phyloP scores from a whole-genome alignment of 257 asterid genomes.

The Solanum neorickii region DNA sequence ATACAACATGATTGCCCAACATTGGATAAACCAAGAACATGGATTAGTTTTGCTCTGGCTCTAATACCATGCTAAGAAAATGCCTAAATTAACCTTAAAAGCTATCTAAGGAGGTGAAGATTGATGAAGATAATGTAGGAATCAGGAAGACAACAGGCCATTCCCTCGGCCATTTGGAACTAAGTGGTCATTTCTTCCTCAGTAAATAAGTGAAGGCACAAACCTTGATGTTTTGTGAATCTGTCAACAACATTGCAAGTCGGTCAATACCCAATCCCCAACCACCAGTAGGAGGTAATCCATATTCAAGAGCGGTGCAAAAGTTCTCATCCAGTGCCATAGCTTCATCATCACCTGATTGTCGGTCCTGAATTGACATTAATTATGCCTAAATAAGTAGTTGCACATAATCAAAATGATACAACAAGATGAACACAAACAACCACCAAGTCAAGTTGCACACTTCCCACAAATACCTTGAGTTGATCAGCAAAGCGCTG shows the following conservation, averaged over 20 bases:
- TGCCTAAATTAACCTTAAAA: not conserved
- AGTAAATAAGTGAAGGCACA: not conserved
- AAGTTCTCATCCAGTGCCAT: slow-evolving; percentile 90
- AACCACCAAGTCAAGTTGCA: not conserved
- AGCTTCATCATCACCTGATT: slow-evolving; percentile 97
- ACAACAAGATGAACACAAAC: not conserved
- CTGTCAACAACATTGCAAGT: slow-evolving; percentile 75
- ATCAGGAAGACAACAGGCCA: not conserved
- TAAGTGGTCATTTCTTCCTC: not conserved
- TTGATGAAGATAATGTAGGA: not conserved
- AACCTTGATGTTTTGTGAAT: slow-evolving; percentile 93
- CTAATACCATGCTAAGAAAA: not conserved
- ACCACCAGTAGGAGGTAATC: slow-evolving; percentile 92
- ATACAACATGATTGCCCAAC: not conserved
- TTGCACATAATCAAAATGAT: not conserved
- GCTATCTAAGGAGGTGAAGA: not conserved
- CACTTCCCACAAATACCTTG: slow-evolving; percentile 35
- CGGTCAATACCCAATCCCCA: slow-evolving; percentile 98
- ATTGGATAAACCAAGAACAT: not conserved
- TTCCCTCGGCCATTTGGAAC: not conserved
- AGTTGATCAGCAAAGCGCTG: slow-evolving; percentile 93
- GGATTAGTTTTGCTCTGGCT: not conserved
- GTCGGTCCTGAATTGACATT: slow-evolving; percentile 52
- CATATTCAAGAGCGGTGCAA: slow-evolving; percentile 86
- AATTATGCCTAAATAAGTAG: not conserved